phyloP scores from a whole-genome alignment of 192 early-diverging fungal genomes.

The Backusella tarrabulga region DNA sequence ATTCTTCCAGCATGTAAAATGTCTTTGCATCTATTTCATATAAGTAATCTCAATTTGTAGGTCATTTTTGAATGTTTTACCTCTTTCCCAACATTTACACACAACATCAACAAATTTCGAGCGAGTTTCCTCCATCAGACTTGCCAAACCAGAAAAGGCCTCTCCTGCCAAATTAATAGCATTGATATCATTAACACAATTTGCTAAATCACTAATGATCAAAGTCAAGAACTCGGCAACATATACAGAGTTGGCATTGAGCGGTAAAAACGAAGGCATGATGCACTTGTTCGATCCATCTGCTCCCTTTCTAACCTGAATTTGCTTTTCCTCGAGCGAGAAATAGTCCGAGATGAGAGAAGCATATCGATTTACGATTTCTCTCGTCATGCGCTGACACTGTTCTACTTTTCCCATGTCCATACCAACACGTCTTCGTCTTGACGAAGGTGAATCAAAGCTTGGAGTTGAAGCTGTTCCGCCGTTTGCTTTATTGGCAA shows the following conservation, averaged over 20 bases:
- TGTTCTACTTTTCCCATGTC: slow-evolving; percentile 65
- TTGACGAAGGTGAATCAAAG: slow-evolving; percentile 4
- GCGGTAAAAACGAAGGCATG: slow-evolving; percentile 33
- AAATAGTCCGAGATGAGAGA: slow-evolving; percentile 57
- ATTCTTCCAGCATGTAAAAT: slow-evolving; percentile 75
- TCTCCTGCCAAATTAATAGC: slow-evolving; percentile 71
- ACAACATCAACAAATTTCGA: slow-evolving; percentile 70
- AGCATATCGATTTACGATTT: slow-evolving; percentile 62
- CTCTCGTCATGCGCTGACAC: slow-evolving; percentile 62
- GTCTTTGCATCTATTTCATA: slow-evolving; percentile 54
- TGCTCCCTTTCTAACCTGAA: not conserved
- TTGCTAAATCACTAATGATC: slow-evolving; percentile 71
- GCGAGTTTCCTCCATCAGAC: slow-evolving; percentile 71
- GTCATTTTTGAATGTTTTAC: slow-evolving; percentile 40
- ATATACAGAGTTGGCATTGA: slow-evolving; percentile 59
- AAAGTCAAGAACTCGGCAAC: slow-evolving; percentile 75
- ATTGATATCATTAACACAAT: slow-evolving; percentile 78
- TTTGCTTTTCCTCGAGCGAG: slow-evolving; percentile 11
- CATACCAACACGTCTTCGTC: slow-evolving; percentile 39
- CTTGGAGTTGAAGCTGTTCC: not conserved
- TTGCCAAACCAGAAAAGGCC: slow-evolving; percentile 64
- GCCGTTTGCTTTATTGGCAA: slow-evolving; percentile 47
- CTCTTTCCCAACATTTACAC: slow-evolving; percentile 75
- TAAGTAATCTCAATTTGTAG: not conserved
- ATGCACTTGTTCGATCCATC: not conserved